Percentiles rank a stretch among this genome's conserved stretches.
Conservation (phyloP, 495 filamentous ascomycete species). For the Parmelia sp. region DNA sequence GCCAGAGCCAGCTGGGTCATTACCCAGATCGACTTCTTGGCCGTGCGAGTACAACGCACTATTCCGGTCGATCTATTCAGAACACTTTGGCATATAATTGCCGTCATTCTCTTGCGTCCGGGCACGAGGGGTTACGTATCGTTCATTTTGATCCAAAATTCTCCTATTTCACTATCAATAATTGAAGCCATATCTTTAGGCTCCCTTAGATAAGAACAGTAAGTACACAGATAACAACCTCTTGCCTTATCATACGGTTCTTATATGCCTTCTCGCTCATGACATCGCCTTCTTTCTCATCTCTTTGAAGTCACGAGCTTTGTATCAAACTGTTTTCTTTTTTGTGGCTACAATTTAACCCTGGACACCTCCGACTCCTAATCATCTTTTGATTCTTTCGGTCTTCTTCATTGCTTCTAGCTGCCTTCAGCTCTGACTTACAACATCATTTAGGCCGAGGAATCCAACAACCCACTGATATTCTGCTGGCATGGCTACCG, state of each 20-base stretch:
- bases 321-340: neutral
- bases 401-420: neutral
- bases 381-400: neutral
- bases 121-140: neutral
- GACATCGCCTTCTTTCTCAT: neutral
- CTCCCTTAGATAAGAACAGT: neutral
- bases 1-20: neutral
- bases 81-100: neutral
- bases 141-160: neutral
- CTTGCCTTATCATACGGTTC: neutral
- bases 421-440: neutral
- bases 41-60: neutral
- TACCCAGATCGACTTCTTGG: neutral
- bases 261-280: neutral
- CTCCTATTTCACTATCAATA: neutral
- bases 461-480: neutral
- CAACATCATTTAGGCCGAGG: neutral
- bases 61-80: neutral
- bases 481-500: slow-evolving; percentile 24
- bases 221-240: neutral
- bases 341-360: neutral
- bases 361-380: neutral
- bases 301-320: neutral
- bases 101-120: neutral
- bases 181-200: neutral